Conservation (phyloP, 345 rosid genomes). For the Eucalyptus dawsonii region DNA sequence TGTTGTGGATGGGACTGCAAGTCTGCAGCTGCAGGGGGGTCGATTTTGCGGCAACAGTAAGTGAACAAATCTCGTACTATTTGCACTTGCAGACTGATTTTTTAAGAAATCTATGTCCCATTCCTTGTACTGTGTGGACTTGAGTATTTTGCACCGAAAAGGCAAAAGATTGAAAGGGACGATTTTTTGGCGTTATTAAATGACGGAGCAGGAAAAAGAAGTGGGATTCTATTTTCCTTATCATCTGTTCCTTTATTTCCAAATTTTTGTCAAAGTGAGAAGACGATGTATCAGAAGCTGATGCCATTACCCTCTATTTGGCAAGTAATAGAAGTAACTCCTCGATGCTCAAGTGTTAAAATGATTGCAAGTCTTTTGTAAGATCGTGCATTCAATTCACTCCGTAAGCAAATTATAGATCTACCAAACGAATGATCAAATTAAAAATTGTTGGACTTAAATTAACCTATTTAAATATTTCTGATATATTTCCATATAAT, state of each 20-base stretch:
- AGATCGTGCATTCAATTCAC: background rate
- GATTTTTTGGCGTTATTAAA: background rate
- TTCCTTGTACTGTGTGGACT: background rate
- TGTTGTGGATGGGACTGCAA: background rate
- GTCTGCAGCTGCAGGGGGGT: background rate
- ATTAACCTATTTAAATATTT: too few relatives aligned
- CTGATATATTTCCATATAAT: too few relatives aligned
- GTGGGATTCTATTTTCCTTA: background rate
- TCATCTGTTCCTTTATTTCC: background rate
- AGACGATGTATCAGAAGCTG: background rate
- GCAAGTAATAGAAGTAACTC: background rate
- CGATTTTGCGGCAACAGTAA: background rate
- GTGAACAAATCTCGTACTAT: background rate
- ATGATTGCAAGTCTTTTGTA: background rate
- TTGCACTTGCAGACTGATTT: background rate
- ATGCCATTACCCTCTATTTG: background rate
- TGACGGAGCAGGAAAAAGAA: background rate
- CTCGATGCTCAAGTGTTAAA: background rate
- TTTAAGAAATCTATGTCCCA: background rate
- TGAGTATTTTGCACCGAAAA: background rate
- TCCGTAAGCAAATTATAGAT: too few relatives aligned
- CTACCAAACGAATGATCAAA: rapidly evolving
- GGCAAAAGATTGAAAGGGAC: background rate
- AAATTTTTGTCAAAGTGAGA: background rate
- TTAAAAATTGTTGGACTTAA: too few relatives aligned